Evolutionary conservation across 805 yeast species (phyloP).

Genomic region (Metschnikowia gelsemii): DNA sequence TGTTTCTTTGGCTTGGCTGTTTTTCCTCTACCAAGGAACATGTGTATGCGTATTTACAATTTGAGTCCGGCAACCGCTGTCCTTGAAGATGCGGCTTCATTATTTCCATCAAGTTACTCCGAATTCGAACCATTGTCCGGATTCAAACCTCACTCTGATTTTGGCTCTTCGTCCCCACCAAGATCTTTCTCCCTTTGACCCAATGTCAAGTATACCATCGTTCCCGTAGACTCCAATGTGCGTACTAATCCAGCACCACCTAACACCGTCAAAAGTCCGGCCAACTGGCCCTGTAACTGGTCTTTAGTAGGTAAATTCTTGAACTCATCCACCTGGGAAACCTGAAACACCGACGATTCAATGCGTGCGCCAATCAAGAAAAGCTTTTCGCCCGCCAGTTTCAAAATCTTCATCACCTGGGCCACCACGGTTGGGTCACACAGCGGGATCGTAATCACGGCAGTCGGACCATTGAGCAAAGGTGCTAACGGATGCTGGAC

Average conservation of each 20-base stretch:
- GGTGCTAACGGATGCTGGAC: constrained; percentile 66
- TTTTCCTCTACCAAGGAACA: too few species aligned
- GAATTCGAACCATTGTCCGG: too few species aligned
- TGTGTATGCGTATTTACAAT: constrained; percentile 13
- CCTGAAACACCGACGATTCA: constrained; percentile 56
- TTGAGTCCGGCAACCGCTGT: too few species aligned
- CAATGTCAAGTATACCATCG: constrained; percentile 69
- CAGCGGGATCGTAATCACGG: constrained; percentile 64
- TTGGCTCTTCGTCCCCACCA: constrained; percentile 18
- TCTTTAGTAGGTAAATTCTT: constrained; percentile 71
- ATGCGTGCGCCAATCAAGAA: constrained; percentile 84
- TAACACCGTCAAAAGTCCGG: constrained; percentile 75
- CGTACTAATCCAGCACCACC: constrained; percentile 89
- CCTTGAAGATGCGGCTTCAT: too few species aligned
- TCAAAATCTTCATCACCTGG: constrained; percentile 58
- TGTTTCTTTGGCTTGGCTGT: too few species aligned
- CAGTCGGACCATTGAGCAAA: constrained; percentile 82
- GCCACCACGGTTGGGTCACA: constrained; percentile 71
- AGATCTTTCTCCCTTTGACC: constrained; percentile 56
- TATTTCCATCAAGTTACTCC: too few species aligned
- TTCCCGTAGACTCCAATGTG: constrained; percentile 71
- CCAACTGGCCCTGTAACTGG: constrained; percentile 75
- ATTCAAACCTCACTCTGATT: constrained; percentile 12
- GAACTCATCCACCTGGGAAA: constrained; percentile 55
- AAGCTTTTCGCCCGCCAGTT: constrained; percentile 66